These are phyloP conservation scores for Pythium pectinolyticum DNA, from an alignment of 352 stramenopile genomes.

Conservation along the genomic window DNA sequence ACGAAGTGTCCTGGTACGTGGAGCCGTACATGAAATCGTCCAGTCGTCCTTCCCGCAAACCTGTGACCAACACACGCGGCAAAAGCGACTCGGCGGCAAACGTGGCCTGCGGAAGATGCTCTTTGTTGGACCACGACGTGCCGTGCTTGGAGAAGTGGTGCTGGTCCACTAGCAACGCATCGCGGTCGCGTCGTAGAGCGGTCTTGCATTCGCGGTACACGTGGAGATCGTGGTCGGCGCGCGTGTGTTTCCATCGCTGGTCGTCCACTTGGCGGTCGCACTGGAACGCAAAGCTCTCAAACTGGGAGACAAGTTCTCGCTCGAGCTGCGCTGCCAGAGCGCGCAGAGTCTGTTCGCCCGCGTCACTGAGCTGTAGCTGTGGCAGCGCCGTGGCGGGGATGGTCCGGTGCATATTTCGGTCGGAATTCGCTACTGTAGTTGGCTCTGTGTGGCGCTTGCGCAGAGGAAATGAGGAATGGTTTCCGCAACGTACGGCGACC, in stretches of 20 bases:
- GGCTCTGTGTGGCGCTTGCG: too few species aligned
- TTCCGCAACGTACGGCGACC: too few species aligned
- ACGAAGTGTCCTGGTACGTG: slow-evolving; percentile 34
- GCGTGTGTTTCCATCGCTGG: neutral
- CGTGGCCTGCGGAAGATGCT: slow-evolving; percentile 1
- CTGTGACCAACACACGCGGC: slow-evolving; percentile 36
- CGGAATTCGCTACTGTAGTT: too few species aligned
- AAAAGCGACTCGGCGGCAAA: neutral
- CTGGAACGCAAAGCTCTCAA: neutral
- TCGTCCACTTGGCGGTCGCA: neutral
- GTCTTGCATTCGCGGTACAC: neutral
- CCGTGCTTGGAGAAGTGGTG: neutral
- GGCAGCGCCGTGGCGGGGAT: neutral
- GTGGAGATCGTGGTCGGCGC: neutral
- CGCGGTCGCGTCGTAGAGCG: neutral
- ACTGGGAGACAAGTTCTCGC: neutral
- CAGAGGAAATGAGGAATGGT: too few species aligned
- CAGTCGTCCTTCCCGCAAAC: slow-evolving; percentile 39
- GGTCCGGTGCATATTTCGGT: neutral
- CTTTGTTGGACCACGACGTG: too few species aligned
- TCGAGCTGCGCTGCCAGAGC: neutral
- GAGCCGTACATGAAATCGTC: slow-evolving; percentile 59
- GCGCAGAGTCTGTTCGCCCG: neutral
- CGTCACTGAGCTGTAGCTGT: neutral
- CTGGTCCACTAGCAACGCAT: neutral